Base-by-base conservation (phyloP, 257 asterid species). In the Nicotiana undulata region DNA sequence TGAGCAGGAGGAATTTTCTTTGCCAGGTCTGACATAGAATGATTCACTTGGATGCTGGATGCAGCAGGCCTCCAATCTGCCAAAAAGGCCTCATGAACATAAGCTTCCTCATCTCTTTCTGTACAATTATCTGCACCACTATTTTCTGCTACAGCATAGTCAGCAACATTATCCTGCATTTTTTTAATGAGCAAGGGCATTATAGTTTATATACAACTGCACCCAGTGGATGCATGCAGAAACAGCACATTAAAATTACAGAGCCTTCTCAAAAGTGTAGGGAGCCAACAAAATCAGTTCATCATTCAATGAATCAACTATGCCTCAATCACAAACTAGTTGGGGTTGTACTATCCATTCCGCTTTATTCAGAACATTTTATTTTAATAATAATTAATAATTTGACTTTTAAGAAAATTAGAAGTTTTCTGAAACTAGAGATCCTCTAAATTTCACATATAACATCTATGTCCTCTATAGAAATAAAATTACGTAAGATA, bases 81-180 rank as follows among this genome's bases (percentile, higher is more conserved):
- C 89, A 96, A 89, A 89, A 96, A 96, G 26, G 99, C 99, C 85
- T 94, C 98, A 17, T 96, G 98, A 75, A 96, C 97, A 87, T 92
- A 96, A 49, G 95, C 96, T 89, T 89, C 97, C 74, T 90, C 97
- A 80, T 94, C 96, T 86, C 87, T 92, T 83, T 89, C 91, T 49
- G 87, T 79, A 81, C 66, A 87, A 80, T 85, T 84, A 79, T 84
- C 86, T 31, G 83, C 87, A 76, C 88, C 88, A 78, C 84, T 85
- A 53, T 88, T 85, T 82, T 86, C 95, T 82, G 87, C 93, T 22
- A 82, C 64, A 44, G 85, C 90, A 28, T 89, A 88, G 81, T 89
- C 97, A 83, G 84, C 77, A 83, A 85, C 86, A 84, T 89, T 85
- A 61, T 90, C 98, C 99, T 94, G 89, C 63, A 87, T 6, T 24